Evolutionary conservation across 1,284 basidiomycete genomes (phyloP).

Genomic region (Neonothopanus nambi): DNA sequence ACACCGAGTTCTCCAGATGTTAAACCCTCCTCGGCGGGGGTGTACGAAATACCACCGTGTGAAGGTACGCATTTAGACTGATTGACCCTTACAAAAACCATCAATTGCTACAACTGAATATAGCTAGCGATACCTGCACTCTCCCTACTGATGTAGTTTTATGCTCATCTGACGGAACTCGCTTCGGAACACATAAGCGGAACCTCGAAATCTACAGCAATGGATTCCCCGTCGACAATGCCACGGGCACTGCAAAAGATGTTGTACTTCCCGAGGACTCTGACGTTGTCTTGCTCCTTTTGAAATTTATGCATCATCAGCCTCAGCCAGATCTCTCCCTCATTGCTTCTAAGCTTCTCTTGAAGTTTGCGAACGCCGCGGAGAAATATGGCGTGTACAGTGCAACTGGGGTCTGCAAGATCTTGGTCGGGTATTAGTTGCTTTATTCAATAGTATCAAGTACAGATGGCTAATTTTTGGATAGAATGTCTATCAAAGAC

Average conservation of each 20-base stretch:
- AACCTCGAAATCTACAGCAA: constrained; percentile 10
- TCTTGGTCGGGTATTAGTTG: constrained; percentile 6
- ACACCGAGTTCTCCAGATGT: too few species aligned
- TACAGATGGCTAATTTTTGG: too few species aligned
- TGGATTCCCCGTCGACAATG: not conserved
- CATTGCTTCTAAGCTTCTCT: not conserved
- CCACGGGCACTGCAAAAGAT: not conserved
- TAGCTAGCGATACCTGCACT: constrained; percentile 7
- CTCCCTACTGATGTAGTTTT: constrained; percentile 10
- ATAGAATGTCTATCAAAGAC: constrained; percentile 8
- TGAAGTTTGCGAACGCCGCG: constrained; percentile 11
- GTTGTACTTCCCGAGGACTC: constrained; percentile 5
- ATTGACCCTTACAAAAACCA: too few species aligned
- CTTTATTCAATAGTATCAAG: not conserved
- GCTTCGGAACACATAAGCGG: constrained; percentile 7
- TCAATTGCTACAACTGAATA: too few species aligned
- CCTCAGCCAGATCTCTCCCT: constrained; percentile 10
- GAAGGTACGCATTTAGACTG: too few species aligned
- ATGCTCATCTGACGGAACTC: constrained; percentile 3
- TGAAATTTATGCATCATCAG: constrained; percentile 12
- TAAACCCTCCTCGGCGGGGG: too few species aligned
- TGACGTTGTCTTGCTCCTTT: constrained; percentile 5
- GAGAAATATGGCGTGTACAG: constrained; percentile 10
- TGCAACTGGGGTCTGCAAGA: constrained; percentile 10
- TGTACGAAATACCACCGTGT: too few species aligned